Evolutionary conservation across 257 asterid species (phyloP), one percentile per base, ranked within the genome.

Genomic region (Solanum ossicruentum): DNA sequence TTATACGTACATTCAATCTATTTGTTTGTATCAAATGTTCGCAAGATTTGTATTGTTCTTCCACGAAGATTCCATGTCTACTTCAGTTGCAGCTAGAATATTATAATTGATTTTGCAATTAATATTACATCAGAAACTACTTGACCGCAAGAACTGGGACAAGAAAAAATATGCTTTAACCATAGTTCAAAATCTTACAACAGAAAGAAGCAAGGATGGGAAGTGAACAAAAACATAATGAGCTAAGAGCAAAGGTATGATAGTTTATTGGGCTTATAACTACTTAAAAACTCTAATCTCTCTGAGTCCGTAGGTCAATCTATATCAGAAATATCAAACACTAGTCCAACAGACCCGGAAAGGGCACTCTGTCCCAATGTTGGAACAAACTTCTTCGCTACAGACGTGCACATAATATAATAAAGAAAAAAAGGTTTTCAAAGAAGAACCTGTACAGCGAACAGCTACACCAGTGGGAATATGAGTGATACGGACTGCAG

Each of bases 401-500:
- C 49, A 78, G 65, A 78, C 52, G 17, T 77, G 61, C 82, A 26
- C 58, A 72, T 58, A 81, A 78, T 36, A 80, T 45, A 73, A 80
- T n/a, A 20, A 57, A 5, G 58, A 77, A 17, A 67, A 72, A 86
- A 82, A 86, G 17, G 77, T 73, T 28, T 45, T 8, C 47, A 8
- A 85, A 88, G 85, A 84, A 72, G 86, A 86, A 93, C 99, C 98
- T 91, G 99, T 93, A 90, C 98, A 96, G 61, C 97, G 95, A 57
- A 96, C 90, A 26, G 98, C 60, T 15, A 96, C 97, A 51, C 99
- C 98, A 16, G 99, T 95, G 54, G 98, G 99, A 70, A 94, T 85
- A 87, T 96, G 99, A 65, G 98, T 95, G 54, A 97, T 97, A 43
- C 99, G 95, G 16, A 96, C 99, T 3, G 97, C 99, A 89, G 96